These are phyloP conservation scores for Trametes cubensis DNA, from an alignment of 768 basidiomycete species.

Conservation along the genomic window DNA sequence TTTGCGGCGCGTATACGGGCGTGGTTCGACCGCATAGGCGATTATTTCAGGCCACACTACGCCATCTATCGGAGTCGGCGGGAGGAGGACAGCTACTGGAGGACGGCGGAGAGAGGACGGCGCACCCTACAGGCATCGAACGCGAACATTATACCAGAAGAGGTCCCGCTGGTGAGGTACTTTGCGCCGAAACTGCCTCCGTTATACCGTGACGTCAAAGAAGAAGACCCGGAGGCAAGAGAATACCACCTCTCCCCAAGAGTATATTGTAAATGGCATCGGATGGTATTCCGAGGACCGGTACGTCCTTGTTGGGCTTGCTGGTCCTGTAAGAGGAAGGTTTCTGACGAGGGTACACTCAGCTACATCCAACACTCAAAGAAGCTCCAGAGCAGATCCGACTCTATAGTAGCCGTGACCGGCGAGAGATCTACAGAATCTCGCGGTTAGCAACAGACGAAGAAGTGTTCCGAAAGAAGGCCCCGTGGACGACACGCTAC, in stretches of 20 bases:
- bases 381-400: slow-evolving; percentile 40
- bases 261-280: slow-evolving; percentile 50
- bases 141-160: slow-evolving; percentile 10
- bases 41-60: neutral
- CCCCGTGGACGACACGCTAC: slow-evolving; percentile 34
- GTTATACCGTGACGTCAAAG: slow-evolving; percentile 35
- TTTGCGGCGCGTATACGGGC: neutral
- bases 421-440: slow-evolving; percentile 45
- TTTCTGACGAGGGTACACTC: neutral
- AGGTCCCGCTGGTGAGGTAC: slow-evolving; percentile 27
- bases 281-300: slow-evolving; percentile 45
- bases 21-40: slow-evolving; percentile 1
- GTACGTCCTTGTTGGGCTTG: slow-evolving; percentile 32
- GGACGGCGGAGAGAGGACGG: slow-evolving; percentile 6
- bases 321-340: neutral
- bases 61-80: slow-evolving; percentile 6
- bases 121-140: slow-evolving; percentile 20
- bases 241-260: slow-evolving; percentile 38
- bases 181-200: slow-evolving; percentile 39
- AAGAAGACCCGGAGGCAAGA: slow-evolving; percentile 22
- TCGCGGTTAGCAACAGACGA: slow-evolving; percentile 43
- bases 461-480: slow-evolving; percentile 34
- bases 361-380: slow-evolving; percentile 41
- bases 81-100: slow-evolving; percentile 27
- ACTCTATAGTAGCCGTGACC: slow-evolving; percentile 42